Conservation (phyloP, 352 stramenopile species). For the Globisporangium middletonii region DNA sequence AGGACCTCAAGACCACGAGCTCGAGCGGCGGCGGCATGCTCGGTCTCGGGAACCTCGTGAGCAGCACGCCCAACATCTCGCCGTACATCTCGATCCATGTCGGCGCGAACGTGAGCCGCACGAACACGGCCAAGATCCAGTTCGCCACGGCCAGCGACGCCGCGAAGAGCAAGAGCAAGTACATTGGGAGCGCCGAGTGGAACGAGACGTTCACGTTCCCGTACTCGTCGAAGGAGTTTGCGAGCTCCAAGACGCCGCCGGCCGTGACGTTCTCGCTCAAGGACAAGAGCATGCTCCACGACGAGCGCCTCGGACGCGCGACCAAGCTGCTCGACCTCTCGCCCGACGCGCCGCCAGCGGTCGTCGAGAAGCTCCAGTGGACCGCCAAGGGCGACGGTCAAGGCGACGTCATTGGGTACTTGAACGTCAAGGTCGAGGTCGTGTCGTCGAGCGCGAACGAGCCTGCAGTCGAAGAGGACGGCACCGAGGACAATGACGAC, state of each 20-base stretch:
- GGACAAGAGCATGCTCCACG: constrained; percentile 49
- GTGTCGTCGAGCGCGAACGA: constrained; percentile 12
- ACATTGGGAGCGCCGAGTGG: constrained; percentile 46
- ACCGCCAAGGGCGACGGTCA: constrained; percentile 16
- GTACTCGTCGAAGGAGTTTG: constrained; percentile 46
- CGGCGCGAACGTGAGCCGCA: constrained; percentile 58
- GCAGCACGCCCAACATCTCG: constrained; percentile 70
- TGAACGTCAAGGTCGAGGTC: constrained; percentile 20
- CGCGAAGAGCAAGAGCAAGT: constrained; percentile 32
- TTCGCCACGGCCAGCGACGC: constrained; percentile 17
- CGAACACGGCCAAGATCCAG: constrained; percentile 63
- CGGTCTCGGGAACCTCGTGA: constrained; percentile 66
- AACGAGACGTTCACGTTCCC: constrained; percentile 82
- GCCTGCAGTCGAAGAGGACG: background rate
- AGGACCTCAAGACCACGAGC: constrained; percentile 54
- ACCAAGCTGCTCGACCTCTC: constrained; percentile 12
- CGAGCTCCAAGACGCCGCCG: constrained; percentile 9
- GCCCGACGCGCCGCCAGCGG: background rate
- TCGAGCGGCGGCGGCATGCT: constrained; percentile 64
- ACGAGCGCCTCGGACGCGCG: constrained; percentile 33
- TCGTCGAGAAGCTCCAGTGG: constrained; percentile 13
- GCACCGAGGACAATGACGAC: background rate
- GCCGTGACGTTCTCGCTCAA: constrained; percentile 33
- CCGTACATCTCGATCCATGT: constrained; percentile 77
- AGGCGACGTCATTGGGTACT: constrained; percentile 17